Evolutionary conservation across 345 rosid genomes (phyloP), one percentile per base, ranked within the genome.

Genomic region (Xanthoceras sorbifolium): DNA sequence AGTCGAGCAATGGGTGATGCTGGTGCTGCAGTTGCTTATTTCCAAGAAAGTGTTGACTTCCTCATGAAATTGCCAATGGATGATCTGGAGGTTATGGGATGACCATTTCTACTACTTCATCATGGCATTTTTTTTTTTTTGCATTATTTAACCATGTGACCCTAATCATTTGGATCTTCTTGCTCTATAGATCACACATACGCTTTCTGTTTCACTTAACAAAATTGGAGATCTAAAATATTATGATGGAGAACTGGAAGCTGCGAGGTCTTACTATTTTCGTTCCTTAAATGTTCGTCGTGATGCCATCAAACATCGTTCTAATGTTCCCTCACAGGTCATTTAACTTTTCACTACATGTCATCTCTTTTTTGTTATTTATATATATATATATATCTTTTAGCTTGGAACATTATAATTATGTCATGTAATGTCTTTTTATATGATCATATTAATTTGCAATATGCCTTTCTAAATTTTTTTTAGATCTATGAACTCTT

Each of bases 141-240:
- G 29, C 14, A 40, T 64, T 34, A 25, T 72, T 76, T 68, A 71
- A 15, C 66, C 9, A 9, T 23, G 2, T 55, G 28, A 15, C 28
- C 61, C 63, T 73, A 28, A 76, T 44, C 57, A 38, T 34, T 77
- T 38, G 3, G 6, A 62, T 36, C 29, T 73, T 74, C 28, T 73
- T 69, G 11, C 74, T 81, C 26, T 69, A 68, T 93, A 93, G 98
- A 84, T 92, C 36, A 87, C 87, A 26, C 98, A 96, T 83, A 91
- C 98, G 5, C 97, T 92, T 67, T 93, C 98, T 78, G 98, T 96
- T 77, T 96, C 98, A 42, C 97, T 92, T 75, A 96, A 96, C 80
- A 96, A 93, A 87, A 86, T 96, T 71, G 99, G 99, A 50, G 99
- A 96, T 84, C 90, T 96, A 46, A 93, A 96, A 80, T 96, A 96